Evolutionary conservation across 2,329 filamentous ascomycete genomes (phyloP).

Genomic region (Aphanocladium album): DNA sequence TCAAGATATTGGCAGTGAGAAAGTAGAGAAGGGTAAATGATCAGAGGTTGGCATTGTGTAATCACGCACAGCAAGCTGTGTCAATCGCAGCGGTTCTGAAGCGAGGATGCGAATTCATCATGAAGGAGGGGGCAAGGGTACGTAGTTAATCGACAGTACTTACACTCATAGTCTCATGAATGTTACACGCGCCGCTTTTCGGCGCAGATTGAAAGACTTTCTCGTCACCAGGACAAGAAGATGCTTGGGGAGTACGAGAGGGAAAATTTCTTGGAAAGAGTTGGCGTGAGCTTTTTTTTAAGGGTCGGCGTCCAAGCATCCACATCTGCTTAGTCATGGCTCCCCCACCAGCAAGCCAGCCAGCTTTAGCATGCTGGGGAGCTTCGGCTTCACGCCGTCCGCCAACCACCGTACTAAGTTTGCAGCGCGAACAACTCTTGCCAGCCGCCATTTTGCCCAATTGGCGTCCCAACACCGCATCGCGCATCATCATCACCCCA

Average conservation of each 20-base stretch:
- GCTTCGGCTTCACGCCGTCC: constrained; percentile 5
- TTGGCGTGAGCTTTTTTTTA: constrained; percentile 9
- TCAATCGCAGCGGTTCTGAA: constrained; percentile 50
- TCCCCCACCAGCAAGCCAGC: not conserved
- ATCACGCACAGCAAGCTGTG: constrained; percentile 41
- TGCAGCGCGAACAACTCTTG: constrained; percentile 16
- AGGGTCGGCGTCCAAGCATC: not conserved
- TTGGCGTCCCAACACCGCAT: constrained; percentile 15
- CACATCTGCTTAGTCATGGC: constrained; percentile 11
- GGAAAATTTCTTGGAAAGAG: not conserved
- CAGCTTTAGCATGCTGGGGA: not conserved
- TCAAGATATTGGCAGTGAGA: constrained; percentile 12
- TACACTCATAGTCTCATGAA: constrained; percentile 32
- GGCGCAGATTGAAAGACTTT: not conserved
- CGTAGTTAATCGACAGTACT: constrained; percentile 20
- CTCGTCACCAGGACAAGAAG: not conserved
- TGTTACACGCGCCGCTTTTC: constrained; percentile 3
- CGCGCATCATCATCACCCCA: constrained; percentile 14
- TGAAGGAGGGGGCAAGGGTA: constrained; percentile 13
- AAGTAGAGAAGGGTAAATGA: constrained; percentile 14
- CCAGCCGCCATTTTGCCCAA: constrained; percentile 20
- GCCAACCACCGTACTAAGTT: constrained; percentile 4
- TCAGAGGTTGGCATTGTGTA: constrained; percentile 38
- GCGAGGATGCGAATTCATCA: constrained; percentile 41
- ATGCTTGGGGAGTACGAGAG: not conserved